Base-by-base conservation (phyloP, 441 rosid species). In the Bruguiera hainesii region DNA sequence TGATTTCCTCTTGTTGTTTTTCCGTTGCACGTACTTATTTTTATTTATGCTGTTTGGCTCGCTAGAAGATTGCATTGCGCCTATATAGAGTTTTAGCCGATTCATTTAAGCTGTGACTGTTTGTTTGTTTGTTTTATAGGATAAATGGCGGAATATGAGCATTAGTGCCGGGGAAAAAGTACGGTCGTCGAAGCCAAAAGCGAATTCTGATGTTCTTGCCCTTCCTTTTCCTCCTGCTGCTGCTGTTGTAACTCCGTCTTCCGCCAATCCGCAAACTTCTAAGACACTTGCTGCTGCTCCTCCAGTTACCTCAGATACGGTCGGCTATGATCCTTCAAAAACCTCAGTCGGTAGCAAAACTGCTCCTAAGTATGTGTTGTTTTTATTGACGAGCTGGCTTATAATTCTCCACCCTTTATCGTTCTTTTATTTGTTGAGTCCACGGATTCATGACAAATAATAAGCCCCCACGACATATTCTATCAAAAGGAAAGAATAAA, bases 101-200 rank as follows among this genome's bases (percentile, higher is more conserved):
- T 35, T 35, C 46, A 2, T 35, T 35, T 35, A 35, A 35, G 39
- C 7, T 33, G 15, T 53, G 26, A 37, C 25, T 56, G 25, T 55
- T 65, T n/a, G 18, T 55, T 35, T 28, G 25, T 64, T 37, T 7
- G 49, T 58, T 63, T 13, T 56, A 5, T 79, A 87, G 97, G 97
- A 91, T 67, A 91, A 91, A 71, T 91, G 97, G 97, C 83, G 96
- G 62, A 91, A 91, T 74, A 68, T 89, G 79, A 81, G 83, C 79
- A 93, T 90, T 68, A 83, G 93, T 53, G 74, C 90, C 67, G 83
- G 81, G 68, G 91, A 87, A 64, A 88, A 87, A 80, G 61, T 80
- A 58, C 84, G 89, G 68, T 65, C 79, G 23, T 79, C 81, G 42
- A 89, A 87, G 74, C 37, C 82, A 61, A 89, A 87, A 81, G 77